Percentiles rank a stretch among this genome's conserved stretches.
These are phyloP conservation scores for Entomortierella parvispora DNA, from an alignment of 192 early-diverging fungal species.

Conservation along the genomic window DNA sequence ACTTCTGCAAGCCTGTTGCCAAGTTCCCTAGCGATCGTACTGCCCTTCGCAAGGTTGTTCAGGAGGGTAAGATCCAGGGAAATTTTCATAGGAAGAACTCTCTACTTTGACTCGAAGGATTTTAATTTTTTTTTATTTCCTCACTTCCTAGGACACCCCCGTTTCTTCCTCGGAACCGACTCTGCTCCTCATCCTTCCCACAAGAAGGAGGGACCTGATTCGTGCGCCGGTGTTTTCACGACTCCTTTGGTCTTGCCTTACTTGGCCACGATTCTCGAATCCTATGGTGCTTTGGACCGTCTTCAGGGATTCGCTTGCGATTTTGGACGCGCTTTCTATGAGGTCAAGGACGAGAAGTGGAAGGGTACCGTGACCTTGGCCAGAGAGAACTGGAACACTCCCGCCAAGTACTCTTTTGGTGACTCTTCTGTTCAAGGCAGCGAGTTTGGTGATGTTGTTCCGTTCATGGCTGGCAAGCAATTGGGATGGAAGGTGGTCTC, in stretches of 20 bases:
- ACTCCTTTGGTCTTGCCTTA: slow-evolving; percentile 87
- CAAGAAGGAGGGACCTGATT: slow-evolving; percentile 83
- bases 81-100: slow-evolving; percentile 4
- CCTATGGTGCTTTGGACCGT: slow-evolving; percentile 83
- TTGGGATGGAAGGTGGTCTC: slow-evolving; percentile 71
- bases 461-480: slow-evolving; percentile 82
- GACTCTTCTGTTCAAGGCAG: slow-evolving; percentile 56
- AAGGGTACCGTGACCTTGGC: slow-evolving; percentile 55
- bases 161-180: slow-evolving; percentile 98
- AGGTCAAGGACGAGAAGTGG: slow-evolving; percentile 65
- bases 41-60: slow-evolving; percentile 84
- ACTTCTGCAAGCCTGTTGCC: slow-evolving; percentile 99
- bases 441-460: slow-evolving; percentile 73
- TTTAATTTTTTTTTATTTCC: neutral
- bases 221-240: slow-evolving; percentile 94
- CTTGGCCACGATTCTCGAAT: slow-evolving; percentile 89
- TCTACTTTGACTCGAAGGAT: neutral
- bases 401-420: slow-evolving; percentile 61
- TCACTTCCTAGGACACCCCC: slow-evolving; percentile 75
- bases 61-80: slow-evolving; percentile 64
- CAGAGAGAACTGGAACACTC: slow-evolving; percentile 58
- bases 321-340: slow-evolving; percentile 89
- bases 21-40: slow-evolving; percentile 93
- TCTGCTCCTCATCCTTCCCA: slow-evolving; percentile 93
- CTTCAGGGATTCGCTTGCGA: slow-evolving; percentile 87